Base-by-base conservation (phyloP, 2,329 filamentous ascomycete genomes). In the Hypoxylon sp. region DNA sequence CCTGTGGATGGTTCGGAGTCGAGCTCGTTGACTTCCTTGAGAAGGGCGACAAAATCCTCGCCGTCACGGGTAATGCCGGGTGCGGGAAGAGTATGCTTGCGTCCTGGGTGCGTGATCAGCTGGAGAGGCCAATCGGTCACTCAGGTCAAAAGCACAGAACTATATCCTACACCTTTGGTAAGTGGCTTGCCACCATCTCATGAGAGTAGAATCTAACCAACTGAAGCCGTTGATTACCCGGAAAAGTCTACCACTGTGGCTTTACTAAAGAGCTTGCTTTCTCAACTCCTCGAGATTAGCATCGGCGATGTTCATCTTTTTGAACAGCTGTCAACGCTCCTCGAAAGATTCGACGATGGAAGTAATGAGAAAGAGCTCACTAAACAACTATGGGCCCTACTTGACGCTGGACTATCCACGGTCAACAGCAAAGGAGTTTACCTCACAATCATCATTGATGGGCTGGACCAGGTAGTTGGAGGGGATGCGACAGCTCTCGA, bases 71-170 rank as follows among this genome's bases (percentile, higher is more conserved):
- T 0, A 72, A 69, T 8, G 66, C 74, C 1, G 78, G 79, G 0
- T 73, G 74, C 2, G 79, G 79, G 4, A 81, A 81, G 73, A 79
- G 75, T 34, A 73, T 78, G 12, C 75, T 81, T n/a, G 76, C 78
- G 2, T 74, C 76, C 11, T 81, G 79, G 79, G 76, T 80, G 34
- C 74, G 78, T 30, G 79, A 81, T 58, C 73, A 79, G 9, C 74
- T 81, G 12, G 76, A 80, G 16, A 75, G 78, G 6, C 79, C 79
- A 1, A 68, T 81, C 2, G 72, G 78, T 50, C 73, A 77, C 65
- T 71, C 68, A 9, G 39, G 57, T 12, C 41, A 57, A 29, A 77
- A 76, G 2, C 79, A 79, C 43, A 73, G 74, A 5, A 77, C 79
- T 0, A 67, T 81, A 11, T 71, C 74, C 0, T 81, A 79, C 69